phyloP scores from a whole-genome alignment of 164 flowering plant species.

The Buxus sempervirens region DNA sequence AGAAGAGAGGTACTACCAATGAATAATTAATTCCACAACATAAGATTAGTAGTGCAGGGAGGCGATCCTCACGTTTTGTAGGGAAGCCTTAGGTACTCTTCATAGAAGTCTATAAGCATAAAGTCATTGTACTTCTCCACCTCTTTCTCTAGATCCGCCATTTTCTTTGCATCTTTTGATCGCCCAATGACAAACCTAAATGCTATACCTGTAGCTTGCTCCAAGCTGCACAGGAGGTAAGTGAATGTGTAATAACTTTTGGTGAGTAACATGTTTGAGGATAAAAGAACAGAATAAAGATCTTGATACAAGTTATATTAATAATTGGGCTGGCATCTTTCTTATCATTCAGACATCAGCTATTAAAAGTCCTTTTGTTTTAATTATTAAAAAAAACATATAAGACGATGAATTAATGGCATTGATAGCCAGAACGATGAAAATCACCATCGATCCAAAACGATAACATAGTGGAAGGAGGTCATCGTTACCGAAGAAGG shows the following conservation, averaged over 20 bases:
- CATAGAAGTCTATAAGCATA: conserved; percentile 55
- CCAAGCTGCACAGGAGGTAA: conserved; percentile 38
- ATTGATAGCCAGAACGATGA: too few species aligned
- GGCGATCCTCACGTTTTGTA: conserved; percentile 52
- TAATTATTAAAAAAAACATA: too few species aligned
- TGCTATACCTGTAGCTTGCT: conserved; percentile 64
- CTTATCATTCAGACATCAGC: too few species aligned
- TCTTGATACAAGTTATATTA: too few species aligned
- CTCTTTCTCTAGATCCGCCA: conserved; percentile 50
- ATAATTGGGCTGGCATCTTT: too few species aligned
- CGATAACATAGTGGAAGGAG: too few species aligned
- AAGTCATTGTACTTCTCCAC: conserved; percentile 60
- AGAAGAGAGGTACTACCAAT: conserved; percentile 1
- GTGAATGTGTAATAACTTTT: neutral
- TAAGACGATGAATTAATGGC: too few species aligned
- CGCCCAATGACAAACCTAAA: conserved; percentile 65
- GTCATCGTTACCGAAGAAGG: conserved; percentile 39
- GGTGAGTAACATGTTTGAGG: neutral
- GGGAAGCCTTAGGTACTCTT: conserved; percentile 44
- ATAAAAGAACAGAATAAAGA: neutral
- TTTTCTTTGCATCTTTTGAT: conserved; percentile 42
- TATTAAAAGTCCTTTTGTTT: too few species aligned
- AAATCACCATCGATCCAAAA: too few species aligned
- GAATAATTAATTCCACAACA: neutral
- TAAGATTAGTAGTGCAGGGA: neutral